Evolutionary conservation across 768 basidiomycete genomes (phyloP).

Genomic region (Russula virescens): DNA sequence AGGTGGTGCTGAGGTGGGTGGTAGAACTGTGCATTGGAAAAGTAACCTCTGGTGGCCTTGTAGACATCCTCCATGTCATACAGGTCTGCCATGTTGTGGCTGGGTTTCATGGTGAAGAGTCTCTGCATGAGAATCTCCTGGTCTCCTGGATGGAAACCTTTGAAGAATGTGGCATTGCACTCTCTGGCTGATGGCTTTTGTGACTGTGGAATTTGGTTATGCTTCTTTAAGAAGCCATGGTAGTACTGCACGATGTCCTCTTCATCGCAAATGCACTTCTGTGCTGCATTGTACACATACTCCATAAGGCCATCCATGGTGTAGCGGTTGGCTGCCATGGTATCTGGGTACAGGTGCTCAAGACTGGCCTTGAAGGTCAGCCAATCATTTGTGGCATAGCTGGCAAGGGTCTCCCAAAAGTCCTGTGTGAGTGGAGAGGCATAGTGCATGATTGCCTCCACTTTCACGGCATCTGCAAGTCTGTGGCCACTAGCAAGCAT

Average conservation of each 20-base stretch:
- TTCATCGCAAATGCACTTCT: not conserved
- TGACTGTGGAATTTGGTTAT: not conserved
- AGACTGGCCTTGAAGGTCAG: not conserved
- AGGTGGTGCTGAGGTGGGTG: not conserved
- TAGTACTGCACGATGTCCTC: not conserved
- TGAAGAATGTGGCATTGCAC: not conserved
- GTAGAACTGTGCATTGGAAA: no score
- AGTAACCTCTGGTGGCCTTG: no score
- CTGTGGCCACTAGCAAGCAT: no score
- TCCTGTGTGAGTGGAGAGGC: not conserved
- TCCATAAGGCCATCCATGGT: not conserved
- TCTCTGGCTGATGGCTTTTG: not conserved
- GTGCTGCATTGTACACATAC: not conserved
- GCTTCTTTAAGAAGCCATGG: not conserved
- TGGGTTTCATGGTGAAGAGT: not conserved
- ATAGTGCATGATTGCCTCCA: not conserved
- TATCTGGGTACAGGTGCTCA: not conserved
- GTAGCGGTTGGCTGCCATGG: not conserved
- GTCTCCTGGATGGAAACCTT: not conserved
- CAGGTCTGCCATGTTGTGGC: not conserved
- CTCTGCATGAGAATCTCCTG: not conserved
- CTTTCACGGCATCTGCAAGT: no score
- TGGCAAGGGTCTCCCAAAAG: not conserved
- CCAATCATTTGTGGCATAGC: not conserved
- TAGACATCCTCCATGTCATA: no score